A percentile compares a stretch with the other conserved stretches of the same genome.
These are phyloP conservation scores for Physcomitrellopsis africana DNA, from an alignment of 225 moss, liverwort and hornwort genomes.

Conservation along the genomic window DNA sequence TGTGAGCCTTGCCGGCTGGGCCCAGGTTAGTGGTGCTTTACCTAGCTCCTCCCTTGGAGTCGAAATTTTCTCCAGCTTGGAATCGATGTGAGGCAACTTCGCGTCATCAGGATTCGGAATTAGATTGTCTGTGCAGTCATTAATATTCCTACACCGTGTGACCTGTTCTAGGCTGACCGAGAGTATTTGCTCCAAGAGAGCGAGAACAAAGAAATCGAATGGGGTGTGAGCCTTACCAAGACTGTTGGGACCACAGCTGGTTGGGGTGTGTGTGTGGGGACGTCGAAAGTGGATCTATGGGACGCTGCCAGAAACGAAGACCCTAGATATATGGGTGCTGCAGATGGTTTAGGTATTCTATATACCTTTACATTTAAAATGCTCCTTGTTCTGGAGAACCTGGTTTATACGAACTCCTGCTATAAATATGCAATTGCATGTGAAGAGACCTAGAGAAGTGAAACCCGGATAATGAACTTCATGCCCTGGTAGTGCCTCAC, in stretches of 20 bases:
- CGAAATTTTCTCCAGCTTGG: background rate
- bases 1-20: conserved; percentile 87
- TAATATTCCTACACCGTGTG: conserved; percentile 23
- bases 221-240: conserved; percentile 50
- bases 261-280: conserved; percentile 59
- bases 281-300: conserved; percentile 47
- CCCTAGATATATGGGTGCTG: conserved; percentile 27
- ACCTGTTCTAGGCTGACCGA: conserved; percentile 57
- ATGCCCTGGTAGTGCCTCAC: background rate
- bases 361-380: background rate
- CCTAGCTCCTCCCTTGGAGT: background rate
- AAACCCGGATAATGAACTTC: background rate
- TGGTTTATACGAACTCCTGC: background rate
- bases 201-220: conserved; percentile 53
- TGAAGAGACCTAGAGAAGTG: background rate
- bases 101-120: background rate
- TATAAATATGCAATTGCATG: background rate
- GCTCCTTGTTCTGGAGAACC: background rate
- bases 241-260: conserved; percentile 38
- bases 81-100: background rate
- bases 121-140: background rate
- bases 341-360: conserved; percentile 44
- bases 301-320: conserved; percentile 38
- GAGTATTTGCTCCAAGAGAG: conserved; percentile 76
- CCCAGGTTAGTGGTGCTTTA: conserved; percentile 54